Evolutionary conservation across 1,284 basidiomycete genomes (phyloP), one percentile per base, ranked within the genome.

Genomic region (Microbotryomycetes sp.): DNA sequence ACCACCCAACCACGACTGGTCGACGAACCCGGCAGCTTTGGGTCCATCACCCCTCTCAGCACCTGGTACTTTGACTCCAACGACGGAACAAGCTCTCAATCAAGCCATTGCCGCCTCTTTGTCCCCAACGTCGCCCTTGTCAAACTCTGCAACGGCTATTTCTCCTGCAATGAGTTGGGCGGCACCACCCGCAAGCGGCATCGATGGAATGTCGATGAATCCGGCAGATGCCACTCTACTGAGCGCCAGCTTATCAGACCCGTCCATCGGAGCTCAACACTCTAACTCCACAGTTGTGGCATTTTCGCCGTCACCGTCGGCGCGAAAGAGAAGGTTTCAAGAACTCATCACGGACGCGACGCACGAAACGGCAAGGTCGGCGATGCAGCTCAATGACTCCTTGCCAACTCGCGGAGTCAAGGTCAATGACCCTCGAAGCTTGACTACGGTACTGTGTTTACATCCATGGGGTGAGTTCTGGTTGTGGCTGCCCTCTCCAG

Each of bases 391-490:
- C n/a, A 56, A 56, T 29, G 47, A 26, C 4, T 7, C 23, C 1
- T 30, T 30, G 14, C 12, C 29, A 4, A 14, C 30, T 2, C 26
- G 55, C 26, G 15, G 30, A 9, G 6, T 46, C 12, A 25, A 45
- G 19, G 52, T 23, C 14, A 14, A 19, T 42, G 36, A 42, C 36
- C 36, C 36, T 19, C 9, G 36, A 42, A 42, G 19, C 19, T 42
- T 56, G 25, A 56, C 28, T n/a, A 56, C 55, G 16, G 32, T 56
- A 6, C n/a, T 49, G 3, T 56, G 55, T 31, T 22, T 56, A 3
- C 55, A 56, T 25, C 45, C 55, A 3, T 56, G 45, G 2, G 55
- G 55, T 56, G 9, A n/a, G 46, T 31, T n/a, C n/a, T n/a, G 26
- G 23, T 14, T 30, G 48, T 3, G 14, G 15, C 3, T 31, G 28